Evolutionary conservation across 352 stramenopile genomes (phyloP).

Genomic region (Phytophthora pini): DNA sequence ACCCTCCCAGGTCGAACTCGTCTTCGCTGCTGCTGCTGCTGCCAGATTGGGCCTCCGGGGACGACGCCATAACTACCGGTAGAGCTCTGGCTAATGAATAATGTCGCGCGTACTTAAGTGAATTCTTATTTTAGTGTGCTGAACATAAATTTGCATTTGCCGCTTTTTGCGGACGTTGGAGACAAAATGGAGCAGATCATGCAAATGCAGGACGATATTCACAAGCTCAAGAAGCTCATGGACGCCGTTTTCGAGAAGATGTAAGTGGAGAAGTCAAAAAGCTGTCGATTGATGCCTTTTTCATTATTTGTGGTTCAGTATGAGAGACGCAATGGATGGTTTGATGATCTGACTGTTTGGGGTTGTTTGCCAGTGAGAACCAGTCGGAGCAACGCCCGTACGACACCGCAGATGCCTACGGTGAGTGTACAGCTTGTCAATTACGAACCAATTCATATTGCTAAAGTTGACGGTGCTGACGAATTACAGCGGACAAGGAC

Average conservation of each 20-base stretch:
- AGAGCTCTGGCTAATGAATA: not conserved
- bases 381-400: constrained; percentile 67
- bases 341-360: constrained; percentile 4
- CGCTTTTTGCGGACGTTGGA: not conserved
- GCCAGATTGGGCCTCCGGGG: constrained; percentile 58
- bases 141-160: not conserved
- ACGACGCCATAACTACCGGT: constrained; percentile 50
- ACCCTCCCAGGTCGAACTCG: constrained; percentile 70
- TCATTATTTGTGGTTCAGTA: not conserved
- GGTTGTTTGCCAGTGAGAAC: constrained; percentile 42
- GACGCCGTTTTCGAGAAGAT: constrained; percentile 89
- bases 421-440: constrained; percentile 30
- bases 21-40: constrained; percentile 81
- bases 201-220: constrained; percentile 92
- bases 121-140: not conserved
- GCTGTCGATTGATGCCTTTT: not conserved
- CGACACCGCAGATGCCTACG: constrained; percentile 79
- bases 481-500: constrained; percentile 77
- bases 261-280: constrained; percentile 34
- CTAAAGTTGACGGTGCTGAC: too few species aligned
- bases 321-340: not conserved
- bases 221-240: constrained; percentile 94
- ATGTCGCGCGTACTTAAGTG: too few species aligned
- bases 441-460: not conserved
- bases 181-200: constrained; percentile 86